Evolutionary conservation across 2,329 filamentous ascomycete genomes (phyloP).

Genomic region (Cordyceps cicadae): DNA sequence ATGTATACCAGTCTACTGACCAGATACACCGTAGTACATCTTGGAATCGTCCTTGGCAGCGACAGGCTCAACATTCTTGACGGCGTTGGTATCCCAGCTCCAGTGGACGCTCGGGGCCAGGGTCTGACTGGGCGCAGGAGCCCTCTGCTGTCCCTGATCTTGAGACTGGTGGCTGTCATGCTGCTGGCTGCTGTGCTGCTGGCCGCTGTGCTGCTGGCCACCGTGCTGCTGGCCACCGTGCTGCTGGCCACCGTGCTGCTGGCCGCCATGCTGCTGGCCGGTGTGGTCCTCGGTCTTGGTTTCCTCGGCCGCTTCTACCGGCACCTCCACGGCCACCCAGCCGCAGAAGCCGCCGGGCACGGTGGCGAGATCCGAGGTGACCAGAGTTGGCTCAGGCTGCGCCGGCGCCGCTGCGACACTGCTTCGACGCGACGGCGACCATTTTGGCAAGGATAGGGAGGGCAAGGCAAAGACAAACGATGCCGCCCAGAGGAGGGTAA

Average conservation of each 20-base stretch:
- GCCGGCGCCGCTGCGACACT: neutral
- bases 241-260: too few relatives aligned
- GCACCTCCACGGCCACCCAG: neutral
- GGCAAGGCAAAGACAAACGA: neutral
- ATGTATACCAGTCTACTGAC: neutral
- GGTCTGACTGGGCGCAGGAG: neutral
- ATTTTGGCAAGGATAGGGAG: slow-evolving; percentile 2
- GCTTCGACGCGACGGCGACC: neutral
- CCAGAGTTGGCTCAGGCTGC: neutral
- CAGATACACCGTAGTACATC: slow-evolving; percentile 20
- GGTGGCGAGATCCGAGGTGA: neutral
- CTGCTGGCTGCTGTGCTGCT: neutral
- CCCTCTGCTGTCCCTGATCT: neutral
- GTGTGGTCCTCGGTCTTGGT: neutral
- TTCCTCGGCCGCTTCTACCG: neutral
- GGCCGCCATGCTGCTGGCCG: too few relatives aligned
- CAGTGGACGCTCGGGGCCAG: slow-evolving; percentile 17
- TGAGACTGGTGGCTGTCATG: neutral
- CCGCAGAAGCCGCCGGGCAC: neutral
- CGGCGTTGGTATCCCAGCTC: slow-evolving; percentile 17
- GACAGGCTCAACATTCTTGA: slow-evolving; percentile 19
- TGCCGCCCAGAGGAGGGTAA: slow-evolving; percentile 6
- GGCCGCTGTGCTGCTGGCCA: too few relatives aligned
- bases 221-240: too few relatives aligned
- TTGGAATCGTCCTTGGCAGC: slow-evolving; percentile 15